Conservation (phyloP, 2,329 filamentous ascomycete genomes). For the Magnaporthales sp. region DNA sequence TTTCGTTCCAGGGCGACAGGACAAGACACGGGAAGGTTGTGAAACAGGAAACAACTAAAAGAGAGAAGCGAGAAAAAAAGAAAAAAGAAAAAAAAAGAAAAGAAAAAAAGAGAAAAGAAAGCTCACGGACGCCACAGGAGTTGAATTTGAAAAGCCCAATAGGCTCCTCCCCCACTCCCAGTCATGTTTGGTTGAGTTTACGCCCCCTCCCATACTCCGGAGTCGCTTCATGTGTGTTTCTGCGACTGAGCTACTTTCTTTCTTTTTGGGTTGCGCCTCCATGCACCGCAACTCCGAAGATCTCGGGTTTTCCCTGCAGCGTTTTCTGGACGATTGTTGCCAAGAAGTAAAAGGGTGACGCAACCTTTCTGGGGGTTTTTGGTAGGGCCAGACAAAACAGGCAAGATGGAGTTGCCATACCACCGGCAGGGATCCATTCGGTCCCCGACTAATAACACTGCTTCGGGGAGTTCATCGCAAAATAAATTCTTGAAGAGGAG, state of each 20-base stretch:
- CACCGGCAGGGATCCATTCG: background rate
- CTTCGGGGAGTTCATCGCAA: conserved; percentile 32
- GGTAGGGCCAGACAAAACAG: too few species aligned
- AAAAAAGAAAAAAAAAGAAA: background rate
- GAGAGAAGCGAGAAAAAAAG: background rate
- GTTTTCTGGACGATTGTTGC: background rate
- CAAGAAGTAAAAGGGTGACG: background rate
- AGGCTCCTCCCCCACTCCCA: background rate
- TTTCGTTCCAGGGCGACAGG: background rate
- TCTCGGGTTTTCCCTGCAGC: background rate
- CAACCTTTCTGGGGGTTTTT: background rate
- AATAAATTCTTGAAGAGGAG: conserved; percentile 20
- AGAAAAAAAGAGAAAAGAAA: background rate
- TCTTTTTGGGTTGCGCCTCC: background rate
- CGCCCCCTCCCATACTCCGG: background rate
- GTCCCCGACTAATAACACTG: background rate
- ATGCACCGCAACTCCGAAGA: background rate
- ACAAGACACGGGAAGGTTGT: background rate
- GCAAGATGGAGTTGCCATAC: background rate
- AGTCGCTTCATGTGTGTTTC: background rate
- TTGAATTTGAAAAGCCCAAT: background rate
- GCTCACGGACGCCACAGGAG: background rate
- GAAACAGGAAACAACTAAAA: background rate
- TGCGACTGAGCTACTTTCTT: background rate
- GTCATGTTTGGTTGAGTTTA: background rate